Evolutionary conservation across 768 basidiomycete genomes (phyloP), one percentile per base, ranked within the genome.

Genomic region (Leccinum barrowsii): DNA sequence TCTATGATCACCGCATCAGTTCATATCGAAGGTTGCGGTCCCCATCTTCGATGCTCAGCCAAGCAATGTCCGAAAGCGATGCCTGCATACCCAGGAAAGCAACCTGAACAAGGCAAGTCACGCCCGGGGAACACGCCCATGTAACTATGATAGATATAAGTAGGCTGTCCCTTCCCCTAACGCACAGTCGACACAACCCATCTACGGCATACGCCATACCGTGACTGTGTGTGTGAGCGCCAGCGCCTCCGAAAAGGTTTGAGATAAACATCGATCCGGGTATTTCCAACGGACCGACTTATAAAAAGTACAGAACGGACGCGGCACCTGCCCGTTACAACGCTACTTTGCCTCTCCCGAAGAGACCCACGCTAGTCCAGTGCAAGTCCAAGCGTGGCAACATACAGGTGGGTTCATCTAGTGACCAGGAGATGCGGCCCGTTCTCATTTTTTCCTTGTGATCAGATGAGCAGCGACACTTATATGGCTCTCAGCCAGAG

Each of bases 381-480:
- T 2, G 19, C 42, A 44, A 44, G n/a, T 44, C 42, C 42, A 44
- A 44, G 42, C 42, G 42, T 44, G 42, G 42, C 19, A 44, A 21
- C 19, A 0, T 19, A 21, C 42, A 19, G 6, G 64, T 52, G 15
- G 48, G 56, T 54, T 37, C 17, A 21, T 19, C 42, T 21, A 19
- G 10, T 19, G 42, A 42, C 37, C 17, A 40, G 13, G 10, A 13
- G 24, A 47, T 35, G 15, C 32, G 8, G 19, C 17, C 35, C 6
- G 24, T 34, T 21, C 52, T 58, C 42, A 64, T 28, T 7, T 48
- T 2, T 48, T 15, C 37, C 21, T n/a, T 15, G 19, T 21, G 13
- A 51, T n/a, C 50, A 70, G 52, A 72, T 70, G 69, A 37, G 15
- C 46, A 49, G 13, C 49, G 47, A 63, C 52, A 21, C 51, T 22